Evolutionary conservation across 768 basidiomycete species (phyloP).

Genomic region (Tricholoma saponaceum): DNA sequence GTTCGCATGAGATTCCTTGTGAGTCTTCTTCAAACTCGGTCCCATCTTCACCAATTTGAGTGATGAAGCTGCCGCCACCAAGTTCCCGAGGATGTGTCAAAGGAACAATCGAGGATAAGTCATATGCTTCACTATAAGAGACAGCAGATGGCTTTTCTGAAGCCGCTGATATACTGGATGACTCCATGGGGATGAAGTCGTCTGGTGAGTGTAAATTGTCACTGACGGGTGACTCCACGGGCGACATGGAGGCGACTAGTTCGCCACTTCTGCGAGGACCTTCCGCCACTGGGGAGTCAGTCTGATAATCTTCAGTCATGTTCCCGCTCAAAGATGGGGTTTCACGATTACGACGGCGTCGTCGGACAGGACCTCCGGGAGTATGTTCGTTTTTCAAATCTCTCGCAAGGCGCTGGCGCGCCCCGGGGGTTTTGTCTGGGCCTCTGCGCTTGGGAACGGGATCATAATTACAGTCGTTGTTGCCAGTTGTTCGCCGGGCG

Average conservation of each 20-base stretch:
- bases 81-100: background rate
- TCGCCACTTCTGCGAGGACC: constrained; percentile 2
- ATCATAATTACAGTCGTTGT: constrained; percentile 62
- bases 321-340: constrained; percentile 7
- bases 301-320: constrained; percentile 3
- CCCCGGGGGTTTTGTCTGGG: constrained; percentile 77
- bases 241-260: constrained; percentile 2
- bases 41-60: constrained; percentile 18
- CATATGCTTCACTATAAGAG: constrained; percentile 10
- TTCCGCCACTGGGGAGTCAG: background rate
- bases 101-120: constrained; percentile 17
- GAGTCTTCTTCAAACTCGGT: constrained; percentile 14
- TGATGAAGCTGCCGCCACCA: constrained; percentile 7
- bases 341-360: constrained; percentile 31
- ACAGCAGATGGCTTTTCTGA: constrained; percentile 3
- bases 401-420: constrained; percentile 58
- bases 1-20: constrained; percentile 44
- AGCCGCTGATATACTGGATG: background rate
- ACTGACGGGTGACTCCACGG: constrained; percentile 10
- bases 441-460: constrained; percentile 71
- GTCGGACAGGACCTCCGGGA: constrained; percentile 26
- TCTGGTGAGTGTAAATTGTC: constrained; percentile 11
- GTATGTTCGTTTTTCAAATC: constrained; percentile 30
- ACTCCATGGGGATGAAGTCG: constrained; percentile 5
- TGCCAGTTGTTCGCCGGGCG: constrained; percentile 41